These are phyloP conservation scores for Excoecaria agallocha DNA, from an alignment of 345 rosid genomes.

Conservation along the genomic window DNA sequence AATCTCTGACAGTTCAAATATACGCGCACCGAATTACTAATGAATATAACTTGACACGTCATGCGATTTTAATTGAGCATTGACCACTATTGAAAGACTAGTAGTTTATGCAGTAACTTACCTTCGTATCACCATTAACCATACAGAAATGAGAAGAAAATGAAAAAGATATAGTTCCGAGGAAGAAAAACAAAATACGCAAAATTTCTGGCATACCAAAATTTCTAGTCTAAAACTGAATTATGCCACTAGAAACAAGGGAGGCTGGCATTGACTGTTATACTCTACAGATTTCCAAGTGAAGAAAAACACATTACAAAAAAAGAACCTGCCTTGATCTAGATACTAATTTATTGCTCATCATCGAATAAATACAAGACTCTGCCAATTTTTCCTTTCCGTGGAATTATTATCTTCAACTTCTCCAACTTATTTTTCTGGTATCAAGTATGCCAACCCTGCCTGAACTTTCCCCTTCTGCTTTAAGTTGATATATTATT, in stretches of 20 bases:
- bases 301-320: not conserved
- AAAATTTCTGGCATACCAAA: conserved; percentile 3
- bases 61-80: too few relatives aligned
- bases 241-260: conserved; percentile 13
- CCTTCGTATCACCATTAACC: too few relatives aligned
- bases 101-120: too few relatives aligned
- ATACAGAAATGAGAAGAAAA: too few relatives aligned
- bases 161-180: not conserved
- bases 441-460: conserved; percentile 14
- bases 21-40: too few relatives aligned
- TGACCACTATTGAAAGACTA: too few relatives aligned
- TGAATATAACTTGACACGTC: too few relatives aligned
- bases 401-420: conserved; percentile 23
- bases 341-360: conserved; percentile 33
- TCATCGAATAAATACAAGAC: conserved; percentile 23
- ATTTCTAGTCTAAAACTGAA: conserved; percentile 13
- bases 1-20: too few relatives aligned
- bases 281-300: conserved; percentile 24
- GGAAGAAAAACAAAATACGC: not conserved
- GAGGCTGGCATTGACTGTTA: conserved; percentile 19
- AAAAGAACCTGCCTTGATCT: conserved; percentile 21
- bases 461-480: conserved; percentile 9
- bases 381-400: not conserved
- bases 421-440: conserved; percentile 11
- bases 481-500: conserved; percentile 15